These are phyloP conservation scores for Elsinoe perseae DNA, from an alignment of 2,329 filamentous ascomycete species.

Conservation along the genomic window DNA sequence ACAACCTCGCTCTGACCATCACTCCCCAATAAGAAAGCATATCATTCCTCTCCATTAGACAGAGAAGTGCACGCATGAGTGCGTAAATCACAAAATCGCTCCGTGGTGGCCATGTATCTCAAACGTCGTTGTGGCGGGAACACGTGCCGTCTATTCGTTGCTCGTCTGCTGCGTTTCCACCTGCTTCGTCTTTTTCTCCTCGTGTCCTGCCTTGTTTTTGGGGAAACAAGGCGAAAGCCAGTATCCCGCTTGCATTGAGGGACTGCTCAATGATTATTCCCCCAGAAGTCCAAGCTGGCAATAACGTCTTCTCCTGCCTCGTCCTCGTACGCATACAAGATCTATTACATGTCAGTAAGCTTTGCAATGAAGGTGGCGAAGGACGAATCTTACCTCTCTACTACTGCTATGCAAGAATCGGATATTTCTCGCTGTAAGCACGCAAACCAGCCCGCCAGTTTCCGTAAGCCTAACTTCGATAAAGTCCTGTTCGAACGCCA, in stretches of 20 bases:
- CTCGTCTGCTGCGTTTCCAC: slow-evolving; percentile 8
- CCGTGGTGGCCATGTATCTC: slow-evolving; percentile 6
- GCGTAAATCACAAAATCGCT: slow-evolving; percentile 3
- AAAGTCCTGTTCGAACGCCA: slow-evolving; percentile 95
- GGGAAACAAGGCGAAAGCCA: too few species aligned
- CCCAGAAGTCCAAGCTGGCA: slow-evolving; percentile 95
- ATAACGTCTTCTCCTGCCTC: slow-evolving; percentile 89
- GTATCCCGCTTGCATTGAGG: not conserved
- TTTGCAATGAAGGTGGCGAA: not conserved
- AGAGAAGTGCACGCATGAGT: not conserved
- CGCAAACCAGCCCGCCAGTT: slow-evolving; percentile 81
- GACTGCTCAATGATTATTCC: slow-evolving; percentile 21
- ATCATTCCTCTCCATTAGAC: slow-evolving; percentile 1
- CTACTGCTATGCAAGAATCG: slow-evolving; percentile 96
- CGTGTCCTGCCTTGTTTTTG: not conserved
- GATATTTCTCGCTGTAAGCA: slow-evolving; percentile 93
- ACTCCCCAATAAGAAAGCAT: not conserved
- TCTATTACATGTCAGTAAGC: slow-evolving; percentile 50
- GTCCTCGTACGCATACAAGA: slow-evolving; percentile 95
- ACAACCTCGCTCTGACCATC: too few species aligned
- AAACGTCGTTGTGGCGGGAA: not conserved
- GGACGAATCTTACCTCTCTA: slow-evolving; percentile 64
- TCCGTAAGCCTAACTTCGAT: slow-evolving; percentile 96
- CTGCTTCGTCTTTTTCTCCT: not conserved
- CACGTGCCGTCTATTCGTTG: slow-evolving; percentile 13